Evolutionary conservation across 495 filamentous ascomycete species (phyloP), one percentile per base, ranked within the genome.

Genomic region (Coniosporium apollinis): DNA sequence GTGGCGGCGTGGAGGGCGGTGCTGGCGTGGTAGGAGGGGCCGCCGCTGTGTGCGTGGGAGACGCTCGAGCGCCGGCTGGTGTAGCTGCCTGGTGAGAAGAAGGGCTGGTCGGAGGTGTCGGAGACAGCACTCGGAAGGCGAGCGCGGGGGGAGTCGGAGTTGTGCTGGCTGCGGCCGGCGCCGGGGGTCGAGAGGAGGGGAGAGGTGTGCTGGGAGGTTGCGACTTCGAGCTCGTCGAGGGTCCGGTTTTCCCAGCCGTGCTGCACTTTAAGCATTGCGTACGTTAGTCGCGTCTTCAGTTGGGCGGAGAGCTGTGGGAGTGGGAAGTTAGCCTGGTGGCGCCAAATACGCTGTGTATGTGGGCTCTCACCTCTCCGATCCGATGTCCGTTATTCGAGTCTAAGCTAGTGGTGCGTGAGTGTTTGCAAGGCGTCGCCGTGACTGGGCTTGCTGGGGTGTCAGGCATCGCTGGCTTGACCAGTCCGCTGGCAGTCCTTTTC

Each of bases 221-320:
- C 58, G 10, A 70, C 61, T 47, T 85, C 76, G n/a, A 79, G 61
- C 41, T 86, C 72, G 30, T 73, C 69, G 36, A 79, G 65, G 19
- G 65, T 67, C 41, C 70, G 71, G 9, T 69, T 66, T 58, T 87
- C 74, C 67, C 82, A 82, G 33, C 79, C 82, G 52, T 89, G 74
- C 56, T 87, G 76, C 25, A 94, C 75, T 52, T 92, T 92, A 46
- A 86, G 69, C 61, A 87, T 82, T 22, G 83, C 84, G 53, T 93
- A 91, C 4, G 81, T 80, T 9, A 94, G 62, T 34, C 82, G 77
- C 5, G 82, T 69, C 42, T 72, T 74, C 17, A 94, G 66, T 47
- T 83, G 73, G 24, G 72, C 68, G 20, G 83, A 82, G 30, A 89
- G 54, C 78, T 91, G 47, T 26, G 37, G 35, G n/a, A n/a, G 34